phyloP scores from a whole-genome alignment of 352 stramenopile genomes.

The Pythium sukuiense region DNA sequence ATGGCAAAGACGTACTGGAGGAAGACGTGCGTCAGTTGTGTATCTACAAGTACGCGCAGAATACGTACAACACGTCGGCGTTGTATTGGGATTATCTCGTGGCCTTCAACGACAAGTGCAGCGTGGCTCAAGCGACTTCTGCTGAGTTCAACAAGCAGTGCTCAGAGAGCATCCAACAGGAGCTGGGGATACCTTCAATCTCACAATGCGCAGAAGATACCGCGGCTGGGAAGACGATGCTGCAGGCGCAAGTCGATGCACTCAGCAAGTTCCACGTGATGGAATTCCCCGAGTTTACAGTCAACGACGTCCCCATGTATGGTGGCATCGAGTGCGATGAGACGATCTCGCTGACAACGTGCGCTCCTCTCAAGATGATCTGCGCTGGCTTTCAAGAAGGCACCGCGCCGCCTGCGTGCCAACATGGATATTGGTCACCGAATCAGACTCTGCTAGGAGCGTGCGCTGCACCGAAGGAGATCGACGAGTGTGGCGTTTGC shows the following conservation, averaged over 20 bases:
- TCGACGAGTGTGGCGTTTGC: constrained; percentile 34
- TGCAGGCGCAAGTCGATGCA: constrained; percentile 23
- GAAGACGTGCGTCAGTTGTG: constrained; percentile 35
- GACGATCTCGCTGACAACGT: constrained; percentile 27
- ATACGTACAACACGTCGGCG: constrained; percentile 18
- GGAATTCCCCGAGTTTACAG: constrained; percentile 29
- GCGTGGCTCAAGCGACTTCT: constrained; percentile 9
- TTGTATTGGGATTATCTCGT: constrained; percentile 32
- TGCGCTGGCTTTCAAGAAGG: constrained; percentile 28
- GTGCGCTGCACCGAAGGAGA: constrained; percentile 22
- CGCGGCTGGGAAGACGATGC: constrained; percentile 4
- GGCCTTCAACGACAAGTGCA: constrained; percentile 29
- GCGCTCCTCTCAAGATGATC: constrained; percentile 28
- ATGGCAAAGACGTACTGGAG: constrained; percentile 33
- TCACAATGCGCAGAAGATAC: constrained; percentile 14
- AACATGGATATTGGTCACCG: constrained; percentile 23
- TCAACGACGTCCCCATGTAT: constrained; percentile 31
- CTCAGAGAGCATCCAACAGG: constrained; percentile 11
- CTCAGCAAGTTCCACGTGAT: constrained; percentile 27
- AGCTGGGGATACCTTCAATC: constrained; percentile 10
- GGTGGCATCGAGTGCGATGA: constrained; percentile 20
- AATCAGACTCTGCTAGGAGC: background rate
- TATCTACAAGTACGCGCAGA: constrained; percentile 17
- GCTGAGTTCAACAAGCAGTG: constrained; percentile 18
- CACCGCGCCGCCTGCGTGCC: constrained; percentile 19